phyloP scores from a whole-genome alignment of 352 stramenopile species.

The Thalassiosira hispida region DNA sequence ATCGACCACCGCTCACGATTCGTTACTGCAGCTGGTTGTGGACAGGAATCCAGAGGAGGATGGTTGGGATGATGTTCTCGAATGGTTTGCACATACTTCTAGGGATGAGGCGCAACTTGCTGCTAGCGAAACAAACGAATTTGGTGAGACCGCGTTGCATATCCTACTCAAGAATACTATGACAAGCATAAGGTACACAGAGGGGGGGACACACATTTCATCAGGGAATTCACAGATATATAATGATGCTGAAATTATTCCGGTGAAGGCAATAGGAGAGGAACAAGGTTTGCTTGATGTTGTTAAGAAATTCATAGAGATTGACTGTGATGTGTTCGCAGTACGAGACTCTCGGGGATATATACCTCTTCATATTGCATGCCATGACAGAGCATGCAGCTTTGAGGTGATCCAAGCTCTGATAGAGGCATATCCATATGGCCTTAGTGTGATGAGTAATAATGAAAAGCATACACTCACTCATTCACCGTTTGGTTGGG shows the following conservation, averaged over 20 bases:
- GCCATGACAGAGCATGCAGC: not conserved
- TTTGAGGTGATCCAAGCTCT: slow-evolving; percentile 19
- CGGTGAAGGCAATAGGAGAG: not conserved
- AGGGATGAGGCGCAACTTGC: not conserved
- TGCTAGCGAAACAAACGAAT: not conserved
- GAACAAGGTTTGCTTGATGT: not conserved
- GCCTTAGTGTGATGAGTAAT: slow-evolving; percentile 11
- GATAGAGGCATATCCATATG: slow-evolving; percentile 15
- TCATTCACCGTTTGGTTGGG: slow-evolving; percentile 17
- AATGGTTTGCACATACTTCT: not conserved
- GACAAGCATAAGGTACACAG: too few species aligned
- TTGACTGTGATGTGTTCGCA: not conserved
- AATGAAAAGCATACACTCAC: not conserved
- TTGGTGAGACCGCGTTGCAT: slow-evolving; percentile 9
- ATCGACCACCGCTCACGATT: too few species aligned
- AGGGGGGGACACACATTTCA: too few species aligned
- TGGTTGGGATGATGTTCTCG: not conserved
- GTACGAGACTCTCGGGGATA: slow-evolving; percentile 10
- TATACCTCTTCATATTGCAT: slow-evolving; percentile 18
- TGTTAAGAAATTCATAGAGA: not conserved
- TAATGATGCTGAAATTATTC: too few species aligned
- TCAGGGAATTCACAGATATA: too few species aligned
- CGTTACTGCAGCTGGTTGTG: not conserved
- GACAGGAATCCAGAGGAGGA: not conserved
- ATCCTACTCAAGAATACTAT: slow-evolving; percentile 13